These are phyloP conservation scores for Stachybotrys elegans DNA, from an alignment of 2,329 filamentous ascomycete species.

Conservation along the genomic window DNA sequence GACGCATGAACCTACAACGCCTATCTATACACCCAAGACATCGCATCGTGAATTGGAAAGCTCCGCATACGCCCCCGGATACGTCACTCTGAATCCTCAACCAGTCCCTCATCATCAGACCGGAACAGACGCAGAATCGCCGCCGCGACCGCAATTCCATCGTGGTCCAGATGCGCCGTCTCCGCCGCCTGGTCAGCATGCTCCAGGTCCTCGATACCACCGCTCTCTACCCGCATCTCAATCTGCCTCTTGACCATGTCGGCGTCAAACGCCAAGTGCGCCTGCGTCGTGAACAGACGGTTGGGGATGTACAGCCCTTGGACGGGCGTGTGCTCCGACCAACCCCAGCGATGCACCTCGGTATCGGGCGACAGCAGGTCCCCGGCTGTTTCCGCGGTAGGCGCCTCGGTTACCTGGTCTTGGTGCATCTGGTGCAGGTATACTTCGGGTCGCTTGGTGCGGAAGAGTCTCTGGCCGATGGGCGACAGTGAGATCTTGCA, in stretches of 20 bases:
- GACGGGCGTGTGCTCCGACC: constrained; percentile 58
- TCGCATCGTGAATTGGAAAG: too few species aligned
- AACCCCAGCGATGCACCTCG: constrained; percentile 53
- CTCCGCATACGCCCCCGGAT: too few species aligned
- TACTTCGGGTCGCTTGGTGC: constrained; percentile 41
- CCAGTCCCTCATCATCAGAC: constrained; percentile 39
- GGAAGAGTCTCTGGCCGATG: constrained; percentile 65
- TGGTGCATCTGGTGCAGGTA: constrained; percentile 76
- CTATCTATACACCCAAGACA: too few species aligned
- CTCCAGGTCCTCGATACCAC: constrained; percentile 58
- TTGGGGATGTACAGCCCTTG: constrained; percentile 69
- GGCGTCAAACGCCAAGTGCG: constrained; percentile 71
- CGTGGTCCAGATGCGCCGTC: constrained; percentile 59
- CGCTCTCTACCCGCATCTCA: constrained; percentile 49
- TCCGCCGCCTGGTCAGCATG: constrained; percentile 57
- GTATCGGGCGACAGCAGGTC: constrained; percentile 32
- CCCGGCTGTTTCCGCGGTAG: constrained; percentile 40
- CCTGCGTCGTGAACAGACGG: constrained; percentile 68
- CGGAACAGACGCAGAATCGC: constrained; percentile 60
- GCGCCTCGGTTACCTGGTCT: constrained; percentile 63
- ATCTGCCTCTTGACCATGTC: constrained; percentile 64
- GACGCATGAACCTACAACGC: too few species aligned
- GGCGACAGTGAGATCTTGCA: constrained; percentile 58
- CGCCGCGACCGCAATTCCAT: constrained; percentile 61
- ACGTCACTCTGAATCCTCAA: not conserved